Conservation (phyloP, 495 filamentous ascomycete species). For the Filosporella fistucella region DNA sequence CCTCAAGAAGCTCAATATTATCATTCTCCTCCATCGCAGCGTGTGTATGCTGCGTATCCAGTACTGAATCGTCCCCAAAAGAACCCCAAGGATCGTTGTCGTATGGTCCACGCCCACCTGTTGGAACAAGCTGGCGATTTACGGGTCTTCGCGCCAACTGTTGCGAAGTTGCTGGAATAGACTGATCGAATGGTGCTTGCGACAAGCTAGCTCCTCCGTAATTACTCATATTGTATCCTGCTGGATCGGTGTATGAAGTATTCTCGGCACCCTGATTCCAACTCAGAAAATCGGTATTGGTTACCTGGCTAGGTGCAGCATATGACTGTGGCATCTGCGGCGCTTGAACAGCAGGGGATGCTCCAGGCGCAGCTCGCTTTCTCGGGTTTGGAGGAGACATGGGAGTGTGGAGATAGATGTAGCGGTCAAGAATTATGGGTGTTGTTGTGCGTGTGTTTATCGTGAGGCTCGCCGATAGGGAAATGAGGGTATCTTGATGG, state of each 20-base stretch:
- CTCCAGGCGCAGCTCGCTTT: conserved; percentile 73
- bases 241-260: conserved; percentile 25
- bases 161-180: conserved; percentile 43
- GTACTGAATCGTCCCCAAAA: conserved; percentile 40
- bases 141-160: conserved; percentile 61
- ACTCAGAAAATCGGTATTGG: conserved; percentile 51
- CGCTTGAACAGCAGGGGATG: conserved; percentile 38
- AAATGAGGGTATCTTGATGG: conserved; percentile 3
- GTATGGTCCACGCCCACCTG: conserved; percentile 34
- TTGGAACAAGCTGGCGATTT: conserved; percentile 58
- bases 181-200: conserved; percentile 35
- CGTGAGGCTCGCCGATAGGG: not conserved
- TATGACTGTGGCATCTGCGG: conserved; percentile 17
- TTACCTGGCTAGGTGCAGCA: conserved; percentile 35
- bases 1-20: conserved; percentile 71
- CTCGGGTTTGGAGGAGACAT: conserved; percentile 46
- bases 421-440: conserved; percentile 10
- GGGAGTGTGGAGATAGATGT: conserved; percentile 7
- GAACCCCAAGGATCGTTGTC: conserved; percentile 43
- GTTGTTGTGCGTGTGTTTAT: not conserved
- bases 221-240: conserved; percentile 28
- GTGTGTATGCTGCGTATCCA: conserved; percentile 29
- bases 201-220: conserved; percentile 25
- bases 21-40: conserved; percentile 53
- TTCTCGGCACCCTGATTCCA: conserved; percentile 44